These are phyloP conservation scores for Eutypella sp. DNA, from an alignment of 2,329 filamentous ascomycete genomes.

Conservation along the genomic window DNA sequence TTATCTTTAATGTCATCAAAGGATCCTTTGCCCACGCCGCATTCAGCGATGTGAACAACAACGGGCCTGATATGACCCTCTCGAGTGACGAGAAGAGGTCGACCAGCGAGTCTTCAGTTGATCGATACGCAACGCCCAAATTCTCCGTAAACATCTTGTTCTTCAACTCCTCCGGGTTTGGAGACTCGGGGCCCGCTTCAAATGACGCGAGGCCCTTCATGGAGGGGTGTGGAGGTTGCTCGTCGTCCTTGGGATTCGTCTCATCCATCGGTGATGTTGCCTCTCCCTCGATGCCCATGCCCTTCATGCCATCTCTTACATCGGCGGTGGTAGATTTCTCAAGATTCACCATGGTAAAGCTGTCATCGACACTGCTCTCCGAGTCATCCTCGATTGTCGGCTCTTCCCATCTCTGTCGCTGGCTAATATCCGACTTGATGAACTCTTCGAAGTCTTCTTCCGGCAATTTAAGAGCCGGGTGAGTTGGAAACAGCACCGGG, in stretches of 20 bases:
- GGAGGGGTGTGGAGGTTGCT: conserved; percentile 22
- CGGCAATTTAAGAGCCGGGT: conserved; percentile 29
- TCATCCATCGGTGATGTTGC: no score
- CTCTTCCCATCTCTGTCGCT: neutral
- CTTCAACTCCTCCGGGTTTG: conserved; percentile 15
- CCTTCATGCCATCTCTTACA: conserved; percentile 4
- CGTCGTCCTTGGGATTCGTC: neutral
- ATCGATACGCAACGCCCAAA: conserved; percentile 41
- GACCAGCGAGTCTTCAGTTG: conserved; percentile 41
- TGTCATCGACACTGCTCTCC: neutral
- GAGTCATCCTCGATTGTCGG: neutral
- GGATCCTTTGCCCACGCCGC: conserved; percentile 45
- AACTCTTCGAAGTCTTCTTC: conserved; percentile 30
- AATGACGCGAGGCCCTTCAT: conserved; percentile 29
- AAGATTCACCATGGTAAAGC: conserved; percentile 6
- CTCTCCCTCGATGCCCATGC: conserved; percentile 1
- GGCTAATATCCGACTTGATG: conserved; percentile 21
- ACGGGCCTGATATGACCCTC: conserved; percentile 30
- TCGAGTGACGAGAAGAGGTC: conserved; percentile 52
- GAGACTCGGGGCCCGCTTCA: conserved; percentile 2
- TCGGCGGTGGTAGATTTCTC: conserved; percentile 9
- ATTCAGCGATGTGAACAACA: conserved; percentile 38
- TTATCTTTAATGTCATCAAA: conserved; percentile 49
- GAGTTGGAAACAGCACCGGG: conserved; percentile 33
- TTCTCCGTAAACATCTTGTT: conserved; percentile 51